A percentile compares a stretch with the other conserved stretches of the same genome.
phyloP scores from a whole-genome alignment of 1,284 basidiomycete genomes.

The Apiotrichum gamsii region DNA sequence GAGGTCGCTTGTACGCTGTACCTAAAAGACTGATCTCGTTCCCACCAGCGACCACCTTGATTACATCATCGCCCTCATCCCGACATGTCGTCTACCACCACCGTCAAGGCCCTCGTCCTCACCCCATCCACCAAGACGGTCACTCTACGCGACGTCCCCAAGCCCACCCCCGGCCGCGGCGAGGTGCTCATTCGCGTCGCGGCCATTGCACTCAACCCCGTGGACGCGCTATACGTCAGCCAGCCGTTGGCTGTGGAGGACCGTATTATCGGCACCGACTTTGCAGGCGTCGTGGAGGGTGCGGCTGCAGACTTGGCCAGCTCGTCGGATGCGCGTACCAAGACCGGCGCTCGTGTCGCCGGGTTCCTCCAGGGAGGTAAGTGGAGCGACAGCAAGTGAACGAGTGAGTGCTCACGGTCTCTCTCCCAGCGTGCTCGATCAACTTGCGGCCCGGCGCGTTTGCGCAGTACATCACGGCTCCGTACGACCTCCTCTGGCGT shows the following conservation, averaged over 20 bases:
- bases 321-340: background rate
- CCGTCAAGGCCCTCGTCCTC: constrained; percentile 6
- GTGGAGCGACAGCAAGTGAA: background rate
- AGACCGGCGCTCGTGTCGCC: constrained; percentile 2
- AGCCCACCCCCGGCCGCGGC: background rate
- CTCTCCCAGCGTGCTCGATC: constrained; percentile 3
- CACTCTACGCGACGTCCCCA: background rate
- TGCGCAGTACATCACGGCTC: constrained; percentile 1
- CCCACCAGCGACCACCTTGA: too few species aligned
- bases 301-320: background rate
- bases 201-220: constrained; percentile 12
- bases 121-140: background rate
- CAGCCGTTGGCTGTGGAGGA: constrained; percentile 2
- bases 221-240: constrained; percentile 7
- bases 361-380: constrained; percentile 9
- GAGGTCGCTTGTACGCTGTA: too few species aligned
- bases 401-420: background rate
- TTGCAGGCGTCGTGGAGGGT: constrained; percentile 7
- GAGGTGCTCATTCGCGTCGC: constrained; percentile 8
- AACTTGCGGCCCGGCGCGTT: constrained; percentile 10
- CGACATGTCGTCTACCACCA: too few species aligned
- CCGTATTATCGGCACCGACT: constrained; percentile 13
- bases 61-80: too few species aligned
- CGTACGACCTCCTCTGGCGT: constrained; percentile 6
- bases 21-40: too few species aligned